These are phyloP conservation scores for Yamadazyma ubonensis DNA, from an alignment of 805 yeast genomes.

Conservation along the genomic window DNA sequence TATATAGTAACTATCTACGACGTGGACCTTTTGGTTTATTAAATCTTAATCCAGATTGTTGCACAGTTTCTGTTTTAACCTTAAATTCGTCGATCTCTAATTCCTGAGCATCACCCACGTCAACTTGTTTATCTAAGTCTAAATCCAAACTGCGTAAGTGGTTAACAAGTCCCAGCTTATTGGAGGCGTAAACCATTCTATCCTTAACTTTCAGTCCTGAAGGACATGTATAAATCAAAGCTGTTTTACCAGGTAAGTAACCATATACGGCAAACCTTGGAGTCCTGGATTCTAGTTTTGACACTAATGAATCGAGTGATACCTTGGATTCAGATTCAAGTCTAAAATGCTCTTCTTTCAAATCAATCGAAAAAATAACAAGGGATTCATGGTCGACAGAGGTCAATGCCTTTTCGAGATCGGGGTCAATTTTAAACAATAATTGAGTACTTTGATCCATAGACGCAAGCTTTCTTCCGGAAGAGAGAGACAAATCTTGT, in stretches of 20 bases:
- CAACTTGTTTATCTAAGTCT: constrained; percentile 49
- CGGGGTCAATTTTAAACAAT: constrained; percentile 25
- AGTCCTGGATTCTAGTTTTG: constrained; percentile 15
- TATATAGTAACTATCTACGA: constrained; percentile 27
- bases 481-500: constrained; percentile 26
- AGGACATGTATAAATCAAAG: constrained; percentile 86
- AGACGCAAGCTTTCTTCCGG: constrained; percentile 32
- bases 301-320: constrained; percentile 20
- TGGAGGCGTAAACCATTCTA: constrained; percentile 90
- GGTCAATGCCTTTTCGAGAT: constrained; percentile 27
- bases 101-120: constrained; percentile 73
- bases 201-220: constrained; percentile 86
- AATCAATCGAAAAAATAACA: constrained; percentile 52
- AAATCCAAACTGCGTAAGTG: constrained; percentile 39
- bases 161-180: constrained; percentile 58
- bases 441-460: constrained; percentile 27
- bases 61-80: constrained; percentile 15
- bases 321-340: constrained; percentile 24
- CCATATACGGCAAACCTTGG: constrained; percentile 57
- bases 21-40: constrained; percentile 73
- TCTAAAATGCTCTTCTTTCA: constrained; percentile 41
- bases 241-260: constrained; percentile 35
- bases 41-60: constrained; percentile 33
- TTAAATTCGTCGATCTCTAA: constrained; percentile 53
- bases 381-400: constrained; percentile 23